These are phyloP conservation scores for Microdochium nivale DNA, from an alignment of 2,329 filamentous ascomycete genomes.

Conservation along the genomic window DNA sequence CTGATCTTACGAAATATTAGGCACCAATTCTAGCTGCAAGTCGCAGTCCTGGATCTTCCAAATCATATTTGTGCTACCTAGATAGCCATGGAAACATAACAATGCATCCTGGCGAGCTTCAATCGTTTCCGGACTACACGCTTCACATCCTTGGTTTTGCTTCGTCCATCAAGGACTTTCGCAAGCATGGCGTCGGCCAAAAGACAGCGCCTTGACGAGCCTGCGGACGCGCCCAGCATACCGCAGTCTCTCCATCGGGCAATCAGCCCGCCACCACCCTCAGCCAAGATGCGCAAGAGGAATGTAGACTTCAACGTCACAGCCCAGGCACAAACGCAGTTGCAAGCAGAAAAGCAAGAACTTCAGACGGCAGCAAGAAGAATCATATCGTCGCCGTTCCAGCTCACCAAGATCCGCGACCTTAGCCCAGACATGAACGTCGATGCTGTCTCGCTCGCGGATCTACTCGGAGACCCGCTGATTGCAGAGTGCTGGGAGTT, in stretches of 20 bases:
- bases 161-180: too few species aligned
- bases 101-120: too few species aligned
- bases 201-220: background rate
- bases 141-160: too few species aligned
- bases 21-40: too few species aligned
- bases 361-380: background rate
- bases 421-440: constrained; percentile 51
- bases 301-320: background rate
- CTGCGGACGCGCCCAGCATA: background rate
- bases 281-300: constrained; percentile 10
- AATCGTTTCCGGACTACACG: too few species aligned
- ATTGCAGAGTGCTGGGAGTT: constrained; percentile 67
- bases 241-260: constrained; percentile 11
- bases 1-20: too few species aligned
- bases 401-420: constrained; percentile 61
- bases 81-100: too few species aligned
- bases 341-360: background rate
- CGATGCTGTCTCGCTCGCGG: constrained; percentile 55
- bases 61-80: too few species aligned
- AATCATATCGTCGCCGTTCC: constrained; percentile 54
- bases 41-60: too few species aligned
- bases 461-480: constrained; percentile 65
- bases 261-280: constrained; percentile 37
- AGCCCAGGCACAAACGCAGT: background rate
- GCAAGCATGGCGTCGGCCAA: background rate